Evolutionary conservation across 2,329 filamentous ascomycete genomes (phyloP), one percentile per base, ranked within the genome.

Genomic region (Ceratocystis papillata): DNA sequence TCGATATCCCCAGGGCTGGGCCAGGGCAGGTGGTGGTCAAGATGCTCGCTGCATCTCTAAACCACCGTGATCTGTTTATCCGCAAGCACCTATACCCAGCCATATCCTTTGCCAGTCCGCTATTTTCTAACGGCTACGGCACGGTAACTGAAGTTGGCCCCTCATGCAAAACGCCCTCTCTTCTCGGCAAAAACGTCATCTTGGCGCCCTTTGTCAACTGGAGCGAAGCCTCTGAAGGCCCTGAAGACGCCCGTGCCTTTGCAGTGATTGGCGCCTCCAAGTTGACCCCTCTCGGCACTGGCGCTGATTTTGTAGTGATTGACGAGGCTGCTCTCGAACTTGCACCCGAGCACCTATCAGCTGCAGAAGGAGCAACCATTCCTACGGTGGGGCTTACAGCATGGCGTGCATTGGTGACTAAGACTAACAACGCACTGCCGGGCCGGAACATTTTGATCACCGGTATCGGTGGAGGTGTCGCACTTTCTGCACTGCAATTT

Each of bases 21-120:
- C 81, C 83, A 17, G 79, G 79, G 69, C 82, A 96, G 74, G 79
- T 96, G 70, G 79, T 95, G 5, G 79, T 97, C 69, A 85, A 84
- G 72, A 79, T 97, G 72, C 82, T 83, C 45, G 89, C 91, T 63
- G 89, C 87, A 1, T 88, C 93, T 15, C 85, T 97, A 63, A 97
- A 97, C 79, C 94, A 97, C 78, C 88, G 92, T 71, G 94, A 97
- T 75, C 84, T 96, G 71, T 97, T 96, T 78, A 88, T 96, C 76
- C 89, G 93, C 65, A 91, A 94, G 75, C 87, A 92, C 73, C 84
- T 96, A 50, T 97, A 97, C 79, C 93, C 93, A 0, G 87, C 84
- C 71, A 87, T 90, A 64, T 87, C 88, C 12, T 96, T 96, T 75
- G 81, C 83, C 68, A 80, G 86, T 5, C 90, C 93, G 0, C 78